Conservation (phyloP, 148 eudicot species). For the Fallopia convolvulus region DNA sequence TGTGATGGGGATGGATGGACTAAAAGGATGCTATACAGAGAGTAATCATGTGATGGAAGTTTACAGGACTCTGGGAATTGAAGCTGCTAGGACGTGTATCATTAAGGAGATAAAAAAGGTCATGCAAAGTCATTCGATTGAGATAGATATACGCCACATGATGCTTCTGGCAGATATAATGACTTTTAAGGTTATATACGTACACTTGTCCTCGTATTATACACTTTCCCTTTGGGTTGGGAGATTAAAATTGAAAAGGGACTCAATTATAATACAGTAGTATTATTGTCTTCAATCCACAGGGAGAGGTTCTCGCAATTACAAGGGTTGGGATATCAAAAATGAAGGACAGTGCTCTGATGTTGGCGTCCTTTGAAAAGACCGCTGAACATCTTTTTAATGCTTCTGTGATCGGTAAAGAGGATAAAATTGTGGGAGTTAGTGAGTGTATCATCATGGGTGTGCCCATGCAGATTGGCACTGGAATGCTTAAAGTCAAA, state of each 20-base stretch:
- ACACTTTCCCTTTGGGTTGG: background rate
- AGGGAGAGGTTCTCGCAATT: slow-evolving; percentile 90
- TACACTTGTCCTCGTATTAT: slow-evolving; percentile 2
- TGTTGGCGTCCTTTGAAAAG: slow-evolving; percentile 96
- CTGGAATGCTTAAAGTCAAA: slow-evolving; percentile 71
- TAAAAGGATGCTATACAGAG: slow-evolving; percentile 46
- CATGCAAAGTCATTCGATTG: slow-evolving; percentile 74
- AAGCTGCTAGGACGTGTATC: slow-evolving; percentile 73
- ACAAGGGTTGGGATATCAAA: slow-evolving; percentile 70
- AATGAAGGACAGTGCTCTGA: slow-evolving; percentile 92
- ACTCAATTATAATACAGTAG: background rate
- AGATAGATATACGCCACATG: slow-evolving; percentile 87
- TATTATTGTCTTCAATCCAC: slow-evolving; percentile 1
- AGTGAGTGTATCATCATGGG: slow-evolving; percentile 96
- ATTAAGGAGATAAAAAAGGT: slow-evolving; percentile 67
- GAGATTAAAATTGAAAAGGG: background rate
- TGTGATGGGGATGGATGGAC: slow-evolving; percentile 82
- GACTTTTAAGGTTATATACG: slow-evolving; percentile 61
- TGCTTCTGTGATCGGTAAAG: slow-evolving; percentile 75
- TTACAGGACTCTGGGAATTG: slow-evolving; percentile 63
- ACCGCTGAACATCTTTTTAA: slow-evolving; percentile 87
- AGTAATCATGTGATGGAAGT: slow-evolving; percentile 88
- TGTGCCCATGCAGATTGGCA: slow-evolving; percentile 73
- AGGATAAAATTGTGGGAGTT: slow-evolving; percentile 80
- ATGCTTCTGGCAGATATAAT: slow-evolving; percentile 94